phyloP scores from a whole-genome alignment of 176 grass and related monocot genomes.

The maize (Zea mays) region DNA sequence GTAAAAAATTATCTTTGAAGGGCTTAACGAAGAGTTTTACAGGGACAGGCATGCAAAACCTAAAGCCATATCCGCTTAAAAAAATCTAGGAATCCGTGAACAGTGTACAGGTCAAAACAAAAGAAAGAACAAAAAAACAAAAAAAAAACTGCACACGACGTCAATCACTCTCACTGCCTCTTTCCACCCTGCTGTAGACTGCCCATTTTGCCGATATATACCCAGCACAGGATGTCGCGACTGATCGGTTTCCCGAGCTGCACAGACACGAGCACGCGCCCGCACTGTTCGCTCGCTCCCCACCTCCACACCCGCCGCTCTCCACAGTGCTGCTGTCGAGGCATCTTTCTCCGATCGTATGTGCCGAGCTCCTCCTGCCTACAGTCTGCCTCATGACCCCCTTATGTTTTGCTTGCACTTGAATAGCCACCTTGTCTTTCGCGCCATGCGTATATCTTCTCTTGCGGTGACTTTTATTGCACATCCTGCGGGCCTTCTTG shows the following conservation, averaged over 20 bases:
- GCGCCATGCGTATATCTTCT: background rate
- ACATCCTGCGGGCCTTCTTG: no score
- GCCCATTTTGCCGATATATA: constrained; percentile 21
- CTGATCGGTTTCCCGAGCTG: background rate
- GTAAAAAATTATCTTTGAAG: no score
- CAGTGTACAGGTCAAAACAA: no score
- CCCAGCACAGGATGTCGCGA: background rate
- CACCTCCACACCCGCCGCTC: background rate
- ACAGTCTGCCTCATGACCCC: background rate
- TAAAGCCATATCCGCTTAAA: no score
- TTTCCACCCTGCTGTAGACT: background rate
- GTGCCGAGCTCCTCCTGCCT: constrained; percentile 5
- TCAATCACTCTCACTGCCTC: background rate
- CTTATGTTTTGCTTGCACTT: background rate
- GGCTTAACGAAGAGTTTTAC: no score
- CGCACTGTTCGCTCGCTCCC: background rate
- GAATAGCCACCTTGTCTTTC: background rate
- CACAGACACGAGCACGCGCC: background rate
- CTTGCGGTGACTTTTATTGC: no score
- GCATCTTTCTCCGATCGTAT: constrained; percentile 31
- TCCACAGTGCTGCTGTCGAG: background rate
- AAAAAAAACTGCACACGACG: no score
- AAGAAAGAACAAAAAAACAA: no score
- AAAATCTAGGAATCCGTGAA: no score
- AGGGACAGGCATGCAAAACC: no score